These are phyloP conservation scores for Trypanosoma conorhini DNA, from an alignment of 208 protist genomes.

Conservation along the genomic window DNA sequence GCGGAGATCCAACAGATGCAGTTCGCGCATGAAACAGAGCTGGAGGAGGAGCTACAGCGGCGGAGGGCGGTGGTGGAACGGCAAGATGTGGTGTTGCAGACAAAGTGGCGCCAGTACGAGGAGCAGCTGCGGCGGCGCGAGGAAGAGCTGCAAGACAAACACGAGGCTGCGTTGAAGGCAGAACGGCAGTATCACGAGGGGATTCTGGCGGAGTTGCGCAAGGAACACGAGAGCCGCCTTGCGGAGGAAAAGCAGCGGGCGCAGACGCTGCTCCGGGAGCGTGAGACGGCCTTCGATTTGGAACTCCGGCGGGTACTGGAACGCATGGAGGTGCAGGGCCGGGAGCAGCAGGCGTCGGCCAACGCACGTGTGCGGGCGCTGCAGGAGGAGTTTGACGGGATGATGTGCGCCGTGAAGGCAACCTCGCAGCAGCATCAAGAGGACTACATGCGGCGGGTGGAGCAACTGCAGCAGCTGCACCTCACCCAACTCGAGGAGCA, in stretches of 20 bases:
- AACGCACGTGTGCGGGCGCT: slow-evolving; percentile 14
- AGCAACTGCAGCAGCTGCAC: slow-evolving; percentile 14
- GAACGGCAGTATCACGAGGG: slow-evolving; percentile 24
- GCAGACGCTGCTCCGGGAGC: neutral
- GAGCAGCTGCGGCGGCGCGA: slow-evolving; percentile 21
- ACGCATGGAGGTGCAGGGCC: slow-evolving; percentile 14
- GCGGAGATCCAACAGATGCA: slow-evolving; percentile 5
- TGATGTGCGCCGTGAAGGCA: neutral
- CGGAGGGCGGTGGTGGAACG: slow-evolving; percentile 15
- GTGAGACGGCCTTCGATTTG: slow-evolving; percentile 12
- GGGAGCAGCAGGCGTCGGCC: neutral
- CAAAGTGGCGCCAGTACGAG: slow-evolving; percentile 16
- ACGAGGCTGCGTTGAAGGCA: slow-evolving; percentile 14
- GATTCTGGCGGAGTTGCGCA: slow-evolving; percentile 12
- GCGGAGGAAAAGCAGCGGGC: slow-evolving; percentile 8
- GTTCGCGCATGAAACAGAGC: neutral
- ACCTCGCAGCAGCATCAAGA: slow-evolving; percentile 9
- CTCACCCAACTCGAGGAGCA: slow-evolving; percentile 13
- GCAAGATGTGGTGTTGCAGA: slow-evolving; percentile 4
- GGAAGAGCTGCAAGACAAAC: slow-evolving; percentile 12
- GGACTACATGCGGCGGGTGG: slow-evolving; percentile 4
- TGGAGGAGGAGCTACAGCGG: slow-evolving; percentile 14
- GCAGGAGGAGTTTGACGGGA: slow-evolving; percentile 12
- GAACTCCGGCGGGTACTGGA: slow-evolving; percentile 13
- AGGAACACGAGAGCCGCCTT: slow-evolving; percentile 20